Conservation (phyloP, 768 basidiomycete genomes). For the Podaxis sp. region DNA sequence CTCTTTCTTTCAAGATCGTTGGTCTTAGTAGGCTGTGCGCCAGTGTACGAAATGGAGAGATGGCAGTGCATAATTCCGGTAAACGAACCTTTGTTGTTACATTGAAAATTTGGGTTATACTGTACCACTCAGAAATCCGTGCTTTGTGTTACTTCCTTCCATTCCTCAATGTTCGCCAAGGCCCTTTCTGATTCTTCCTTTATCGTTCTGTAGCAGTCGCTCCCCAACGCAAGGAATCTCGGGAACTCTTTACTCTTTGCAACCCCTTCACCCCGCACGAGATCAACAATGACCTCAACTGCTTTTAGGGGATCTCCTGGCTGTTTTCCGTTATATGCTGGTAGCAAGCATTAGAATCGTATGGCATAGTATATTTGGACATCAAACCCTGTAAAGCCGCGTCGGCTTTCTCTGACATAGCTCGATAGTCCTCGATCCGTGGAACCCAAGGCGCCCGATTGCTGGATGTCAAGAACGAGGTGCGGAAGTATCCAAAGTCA, state of each 20-base stretch:
- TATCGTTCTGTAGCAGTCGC: conserved; percentile 26
- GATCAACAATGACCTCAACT: conserved; percentile 31
- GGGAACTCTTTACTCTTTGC: conserved; percentile 32
- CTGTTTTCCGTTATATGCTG: conserved; percentile 33
- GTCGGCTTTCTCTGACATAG: conserved; percentile 23
- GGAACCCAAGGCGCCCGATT: conserved; percentile 27
- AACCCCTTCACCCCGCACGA: conserved; percentile 28
- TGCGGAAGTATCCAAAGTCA: conserved; percentile 41
- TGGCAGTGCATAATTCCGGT: too few relatives aligned
- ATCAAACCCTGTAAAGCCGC: conserved; percentile 24
- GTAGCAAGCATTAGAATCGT: not conserved
- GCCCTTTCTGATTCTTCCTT: conserved; percentile 19
- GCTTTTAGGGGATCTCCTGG: conserved; percentile 37
- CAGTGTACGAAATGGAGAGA: too few relatives aligned
- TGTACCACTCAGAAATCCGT: conserved; percentile 20
- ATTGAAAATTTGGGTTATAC: not conserved
- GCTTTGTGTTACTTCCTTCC: conserved; percentile 28
- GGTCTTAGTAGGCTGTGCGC: too few relatives aligned
- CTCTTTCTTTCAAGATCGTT: too few relatives aligned
- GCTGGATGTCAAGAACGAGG: conserved; percentile 27
- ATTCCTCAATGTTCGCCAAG: conserved; percentile 25
- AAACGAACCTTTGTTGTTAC: too few relatives aligned
- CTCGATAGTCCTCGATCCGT: conserved; percentile 32
- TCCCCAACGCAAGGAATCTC: conserved; percentile 24
- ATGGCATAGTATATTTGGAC: not conserved